Conservation (phyloP, 163 green algal genomes). For the Prototheca cutis region DNA sequence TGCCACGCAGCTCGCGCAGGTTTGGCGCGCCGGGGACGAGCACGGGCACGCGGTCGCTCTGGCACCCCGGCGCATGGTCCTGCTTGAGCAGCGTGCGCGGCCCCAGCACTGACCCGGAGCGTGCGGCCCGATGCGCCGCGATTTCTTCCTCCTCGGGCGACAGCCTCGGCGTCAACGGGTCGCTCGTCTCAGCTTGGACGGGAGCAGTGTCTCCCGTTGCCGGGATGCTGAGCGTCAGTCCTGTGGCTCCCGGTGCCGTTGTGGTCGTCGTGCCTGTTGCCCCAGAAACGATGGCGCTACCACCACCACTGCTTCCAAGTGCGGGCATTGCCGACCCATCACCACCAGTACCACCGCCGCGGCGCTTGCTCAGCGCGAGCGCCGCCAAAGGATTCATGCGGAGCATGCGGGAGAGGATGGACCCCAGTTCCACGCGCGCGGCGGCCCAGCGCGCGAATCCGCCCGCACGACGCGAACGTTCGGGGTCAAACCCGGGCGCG, state of each 20-base stretch:
- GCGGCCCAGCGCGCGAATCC: slow-evolving; percentile 66
- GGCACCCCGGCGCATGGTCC: slow-evolving; percentile 67
- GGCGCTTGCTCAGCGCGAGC: slow-evolving; percentile 52
- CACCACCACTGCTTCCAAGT: too few relatives aligned
- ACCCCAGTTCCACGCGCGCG: slow-evolving; percentile 61
- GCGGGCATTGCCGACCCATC: neutral
- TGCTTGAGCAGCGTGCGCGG: slow-evolving; percentile 83
- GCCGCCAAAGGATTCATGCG: slow-evolving; percentile 78
- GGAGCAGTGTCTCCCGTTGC: too few relatives aligned
- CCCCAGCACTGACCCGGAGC: slow-evolving; percentile 61
- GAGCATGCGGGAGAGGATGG: slow-evolving; percentile 63
- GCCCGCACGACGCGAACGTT: slow-evolving; percentile 7
- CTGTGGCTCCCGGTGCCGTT: too few relatives aligned
- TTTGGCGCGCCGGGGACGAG: slow-evolving; percentile 87
- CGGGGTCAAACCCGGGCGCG: slow-evolving; percentile 46
- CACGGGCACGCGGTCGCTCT: slow-evolving; percentile 82
- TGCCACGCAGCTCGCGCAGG: slow-evolving; percentile 77
- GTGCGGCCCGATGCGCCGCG: slow-evolving; percentile 40
- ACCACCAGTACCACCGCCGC: slow-evolving; percentile 7
- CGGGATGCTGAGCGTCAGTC: too few relatives aligned
- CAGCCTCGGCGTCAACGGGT: too few relatives aligned
- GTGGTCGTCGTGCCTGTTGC: too few relatives aligned
- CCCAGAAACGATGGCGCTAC: too few relatives aligned
- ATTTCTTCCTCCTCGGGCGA: slow-evolving; percentile 26
- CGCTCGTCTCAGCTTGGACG: too few relatives aligned